Conservation (phyloP, 805 yeast species). For the Candida michaelii region DNA sequence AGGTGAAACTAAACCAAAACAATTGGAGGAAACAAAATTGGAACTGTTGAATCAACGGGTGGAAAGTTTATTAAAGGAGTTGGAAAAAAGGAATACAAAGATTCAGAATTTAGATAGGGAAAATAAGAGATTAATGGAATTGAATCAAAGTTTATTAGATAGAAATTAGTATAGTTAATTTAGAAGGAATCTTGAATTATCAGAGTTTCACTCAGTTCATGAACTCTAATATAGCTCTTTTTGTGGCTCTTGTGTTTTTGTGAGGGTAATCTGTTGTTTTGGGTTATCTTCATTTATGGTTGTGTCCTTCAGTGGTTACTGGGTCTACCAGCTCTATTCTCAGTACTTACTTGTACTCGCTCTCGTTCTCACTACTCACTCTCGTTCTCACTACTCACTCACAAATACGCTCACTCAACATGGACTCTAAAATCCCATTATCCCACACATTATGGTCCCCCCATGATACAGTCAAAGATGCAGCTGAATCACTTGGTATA, state of each 20-base stretch:
- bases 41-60: constrained; percentile 19
- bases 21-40: constrained; percentile 16
- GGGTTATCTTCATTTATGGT: too few relatives aligned
- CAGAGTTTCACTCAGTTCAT: too few relatives aligned
- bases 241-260: too few relatives aligned
- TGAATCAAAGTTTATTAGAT: constrained; percentile 28
- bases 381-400: background rate
- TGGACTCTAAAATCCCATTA: constrained; percentile 48
- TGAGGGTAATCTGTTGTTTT: too few relatives aligned
- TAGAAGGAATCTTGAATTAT: too few relatives aligned
- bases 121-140: constrained; percentile 29
- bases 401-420: background rate
- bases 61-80: constrained; percentile 21
- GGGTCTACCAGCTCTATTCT: too few relatives aligned
- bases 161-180: background rate
- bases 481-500: constrained; percentile 88
- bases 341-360: too few relatives aligned
- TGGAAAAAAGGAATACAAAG: constrained; percentile 21
- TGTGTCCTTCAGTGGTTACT: too few relatives aligned
- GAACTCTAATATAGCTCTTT: background rate
- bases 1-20: background rate
- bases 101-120: constrained; percentile 25
- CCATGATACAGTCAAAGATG: constrained; percentile 93
- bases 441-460: constrained; percentile 98
- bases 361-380: too few relatives aligned